phyloP scores from a whole-genome alignment of 495 filamentous ascomycete species.

The Cudoniella acicularis region DNA sequence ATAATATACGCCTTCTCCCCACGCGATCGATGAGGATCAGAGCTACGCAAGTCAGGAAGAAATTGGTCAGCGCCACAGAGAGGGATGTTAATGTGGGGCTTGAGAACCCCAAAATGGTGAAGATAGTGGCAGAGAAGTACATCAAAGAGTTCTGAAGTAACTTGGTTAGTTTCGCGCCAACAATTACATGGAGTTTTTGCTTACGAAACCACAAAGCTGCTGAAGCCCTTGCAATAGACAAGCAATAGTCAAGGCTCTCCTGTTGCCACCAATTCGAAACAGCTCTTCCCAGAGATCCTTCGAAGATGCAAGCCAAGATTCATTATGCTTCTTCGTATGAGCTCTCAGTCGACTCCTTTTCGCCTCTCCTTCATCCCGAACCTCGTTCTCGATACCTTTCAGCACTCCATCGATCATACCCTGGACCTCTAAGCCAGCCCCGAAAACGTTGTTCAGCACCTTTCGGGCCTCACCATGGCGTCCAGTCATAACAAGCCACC shows the following conservation, averaged over 20 bases:
- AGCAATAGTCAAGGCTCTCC: slow-evolving; percentile 76
- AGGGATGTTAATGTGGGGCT: slow-evolving; percentile 79
- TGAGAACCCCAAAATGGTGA: slow-evolving; percentile 72
- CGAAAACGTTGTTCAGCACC: slow-evolving; percentile 64
- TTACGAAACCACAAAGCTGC: slow-evolving; percentile 83
- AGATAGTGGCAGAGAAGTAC: slow-evolving; percentile 94
- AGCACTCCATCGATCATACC: slow-evolving; percentile 53
- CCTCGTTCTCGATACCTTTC: slow-evolving; percentile 64
- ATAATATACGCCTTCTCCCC: slow-evolving; percentile 75
- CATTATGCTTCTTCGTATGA: slow-evolving; percentile 18
- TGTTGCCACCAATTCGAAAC: slow-evolving; percentile 58
- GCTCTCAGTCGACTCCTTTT: slow-evolving; percentile 30
- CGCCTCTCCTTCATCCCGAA: slow-evolving; percentile 59
- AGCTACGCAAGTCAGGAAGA: slow-evolving; percentile 72
- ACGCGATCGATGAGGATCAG: slow-evolving; percentile 76
- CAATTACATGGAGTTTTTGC: slow-evolving; percentile 21
- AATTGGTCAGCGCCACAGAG: slow-evolving; percentile 79
- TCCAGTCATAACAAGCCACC: slow-evolving; percentile 76
- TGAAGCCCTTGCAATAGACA: slow-evolving; percentile 85
- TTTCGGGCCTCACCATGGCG: slow-evolving; percentile 52
- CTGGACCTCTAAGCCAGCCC: slow-evolving; percentile 39
- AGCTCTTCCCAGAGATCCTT: slow-evolving; percentile 52
- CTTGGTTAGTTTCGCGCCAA: slow-evolving; percentile 10
- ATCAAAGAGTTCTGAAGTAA: slow-evolving; percentile 74
- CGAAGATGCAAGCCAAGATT: slow-evolving; percentile 23